These are phyloP conservation scores for Globisporangium yorkense DNA, from an alignment of 352 stramenopile genomes.

Conservation along the genomic window DNA sequence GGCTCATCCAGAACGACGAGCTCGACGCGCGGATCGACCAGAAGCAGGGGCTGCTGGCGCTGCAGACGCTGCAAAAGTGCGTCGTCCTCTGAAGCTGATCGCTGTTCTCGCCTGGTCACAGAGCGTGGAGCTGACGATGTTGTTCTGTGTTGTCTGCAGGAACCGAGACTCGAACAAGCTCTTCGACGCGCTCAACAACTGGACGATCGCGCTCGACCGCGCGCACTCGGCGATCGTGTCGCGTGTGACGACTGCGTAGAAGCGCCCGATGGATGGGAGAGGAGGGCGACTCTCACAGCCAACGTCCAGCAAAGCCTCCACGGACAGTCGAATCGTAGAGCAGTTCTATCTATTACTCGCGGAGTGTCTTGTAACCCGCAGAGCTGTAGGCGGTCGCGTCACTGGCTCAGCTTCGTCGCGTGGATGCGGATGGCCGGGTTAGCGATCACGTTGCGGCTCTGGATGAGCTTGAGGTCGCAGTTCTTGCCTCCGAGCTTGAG, in stretches of 20 bases:
- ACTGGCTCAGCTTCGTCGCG: slow-evolving; percentile 29
- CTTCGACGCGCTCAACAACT: slow-evolving; percentile 63
- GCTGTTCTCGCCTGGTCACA: not conserved
- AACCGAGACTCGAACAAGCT: slow-evolving; percentile 55
- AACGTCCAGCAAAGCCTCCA: not conserved
- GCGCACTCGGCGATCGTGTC: slow-evolving; percentile 40
- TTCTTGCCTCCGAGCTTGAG: slow-evolving; percentile 53
- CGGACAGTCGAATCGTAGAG: slow-evolving; percentile 1
- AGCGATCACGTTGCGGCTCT: slow-evolving; percentile 68
- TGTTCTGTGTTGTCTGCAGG: slow-evolving; percentile 13
- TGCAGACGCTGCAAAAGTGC: slow-evolving; percentile 50
- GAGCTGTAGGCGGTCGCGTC: not conserved
- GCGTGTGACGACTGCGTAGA: slow-evolving; percentile 19
- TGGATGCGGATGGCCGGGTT: slow-evolving; percentile 43
- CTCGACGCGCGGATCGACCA: slow-evolving; percentile 91
- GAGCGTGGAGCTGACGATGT: not conserved
- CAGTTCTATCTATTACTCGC: slow-evolving; percentile 28
- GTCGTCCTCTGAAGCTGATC: not conserved
- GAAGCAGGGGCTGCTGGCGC: slow-evolving; percentile 42
- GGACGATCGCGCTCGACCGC: slow-evolving; percentile 44
- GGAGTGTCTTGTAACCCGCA: not conserved
- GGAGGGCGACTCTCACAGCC: not conserved
- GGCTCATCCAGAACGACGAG: slow-evolving; percentile 89
- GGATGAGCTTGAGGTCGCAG: slow-evolving; percentile 81
- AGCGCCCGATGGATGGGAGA: not conserved